Evolutionary conservation across 2,329 filamentous ascomycete genomes (phyloP), one percentile per base, ranked within the genome.

Genomic region (Cladophialophora exuberans): DNA sequence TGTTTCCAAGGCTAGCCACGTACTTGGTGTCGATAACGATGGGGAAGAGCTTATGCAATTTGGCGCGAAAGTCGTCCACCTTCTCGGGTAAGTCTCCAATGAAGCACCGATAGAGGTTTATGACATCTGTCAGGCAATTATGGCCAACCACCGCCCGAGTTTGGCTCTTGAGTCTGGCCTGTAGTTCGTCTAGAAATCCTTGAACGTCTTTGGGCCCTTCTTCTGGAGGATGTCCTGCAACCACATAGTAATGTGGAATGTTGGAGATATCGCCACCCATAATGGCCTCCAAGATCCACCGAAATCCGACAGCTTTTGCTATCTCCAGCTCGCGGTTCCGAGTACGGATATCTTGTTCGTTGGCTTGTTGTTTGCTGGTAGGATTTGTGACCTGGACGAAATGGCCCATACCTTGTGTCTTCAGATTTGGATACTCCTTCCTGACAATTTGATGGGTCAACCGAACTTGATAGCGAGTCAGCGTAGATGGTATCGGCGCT

Each of bases 361-460:
- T 57, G 17, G 52, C 60, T 45, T 64, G 73, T 11, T 71, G 65
- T 20, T 68, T 55, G 39, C 69, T 62, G 44, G 76, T 67, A 26
- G 68, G 71, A 3, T 66, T 59, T 10, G 73, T 65, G 30, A 79
- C 69, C 48, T 74, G 73, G 3, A 78, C 64, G 56, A 74, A 77
- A 11, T 66, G 63, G 6, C 65, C 56, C 50, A 68, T 70, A 10
- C 70, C 66, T 10, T 72, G 65, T 2, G 74, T 71, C 26, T 71
- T 71, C 39, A 78, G 60, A 18, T 57, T 62, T 1, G 74, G 73
- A 52, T 73, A 89, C 60, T 88, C 84, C 11, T 77, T 78, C 10
- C 83, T 77, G n/a, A 89, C 77, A 10, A 87, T 73, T 62, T 88
- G 84, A 64, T 88, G 82, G 1, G 88, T 77, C 4, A 89, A 73